Evolutionary conservation across 768 basidiomycete species (phyloP).

Genomic region (Strobilomyces dryophilus): DNA sequence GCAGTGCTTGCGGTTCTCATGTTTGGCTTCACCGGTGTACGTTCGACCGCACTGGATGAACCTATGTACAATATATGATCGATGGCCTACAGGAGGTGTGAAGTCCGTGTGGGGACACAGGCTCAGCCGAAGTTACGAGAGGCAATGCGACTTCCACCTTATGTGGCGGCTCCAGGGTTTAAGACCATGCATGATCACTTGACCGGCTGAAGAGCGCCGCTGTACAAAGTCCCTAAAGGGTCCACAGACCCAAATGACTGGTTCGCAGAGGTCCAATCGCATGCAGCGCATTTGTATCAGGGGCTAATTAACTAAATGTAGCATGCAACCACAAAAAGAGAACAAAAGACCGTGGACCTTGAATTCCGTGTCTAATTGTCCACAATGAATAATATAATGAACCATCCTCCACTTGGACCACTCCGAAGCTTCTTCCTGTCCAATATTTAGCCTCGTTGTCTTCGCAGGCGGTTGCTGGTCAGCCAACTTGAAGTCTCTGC

Average conservation of each 20-base stretch:
- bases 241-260: too few relatives aligned
- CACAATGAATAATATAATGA: slow-evolving; percentile 5
- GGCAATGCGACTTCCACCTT: too few relatives aligned
- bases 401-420: neutral
- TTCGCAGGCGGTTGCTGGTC: slow-evolving; percentile 21
- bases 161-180: too few relatives aligned
- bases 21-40: neutral
- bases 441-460: slow-evolving; percentile 9
- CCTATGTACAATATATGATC: too few relatives aligned
- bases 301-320: slow-evolving; percentile 11
- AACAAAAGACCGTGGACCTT: slow-evolving; percentile 15
- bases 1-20: neutral
- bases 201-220: too few relatives aligned
- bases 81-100: too few relatives aligned
- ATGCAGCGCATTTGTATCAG: slow-evolving; percentile 5
- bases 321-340: neutral
- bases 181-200: too few relatives aligned
- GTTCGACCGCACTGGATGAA: too few relatives aligned
- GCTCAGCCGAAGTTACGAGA: too few relatives aligned
- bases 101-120: too few relatives aligned
- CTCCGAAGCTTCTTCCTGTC: neutral
- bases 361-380: slow-evolving; percentile 13
- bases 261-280: neutral
- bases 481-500: slow-evolving; percentile 15
- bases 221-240: too few relatives aligned